Conservation (phyloP, 768 basidiomycete genomes). For the Leucogyrophana mollusca region DNA sequence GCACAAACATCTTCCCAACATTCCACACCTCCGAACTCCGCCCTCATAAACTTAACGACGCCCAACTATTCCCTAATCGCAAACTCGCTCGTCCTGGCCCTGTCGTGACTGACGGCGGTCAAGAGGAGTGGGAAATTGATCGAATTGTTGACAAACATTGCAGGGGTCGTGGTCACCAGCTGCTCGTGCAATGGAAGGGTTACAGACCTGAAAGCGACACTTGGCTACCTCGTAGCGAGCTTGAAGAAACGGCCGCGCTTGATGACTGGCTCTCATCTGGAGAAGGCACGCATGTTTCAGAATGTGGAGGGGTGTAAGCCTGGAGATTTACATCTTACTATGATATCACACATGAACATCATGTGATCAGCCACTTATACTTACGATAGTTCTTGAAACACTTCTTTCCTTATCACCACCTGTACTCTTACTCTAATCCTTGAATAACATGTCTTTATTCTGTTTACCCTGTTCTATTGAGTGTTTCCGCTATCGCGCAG, state of each 20-base stretch:
- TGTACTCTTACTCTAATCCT: no score
- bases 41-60: neutral
- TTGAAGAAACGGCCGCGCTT: constrained; percentile 23
- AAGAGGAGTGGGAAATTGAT: neutral
- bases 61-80: neutral
- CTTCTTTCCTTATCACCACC: no score
- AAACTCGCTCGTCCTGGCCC: neutral
- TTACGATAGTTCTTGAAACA: no score
- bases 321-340: no score
- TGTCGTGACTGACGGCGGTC: neutral
- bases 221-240: constrained; percentile 23
- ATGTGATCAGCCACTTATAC: no score
- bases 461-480: no score
- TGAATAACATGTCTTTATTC: no score
- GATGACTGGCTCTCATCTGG: constrained; percentile 10
- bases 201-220: constrained; percentile 26
- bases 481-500: no score
- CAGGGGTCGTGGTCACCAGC: no score
- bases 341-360: no score
- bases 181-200: constrained; percentile 26
- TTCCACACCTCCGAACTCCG: constrained; percentile 26
- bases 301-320: no score
- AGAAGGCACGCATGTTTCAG: no score
- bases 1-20: constrained; percentile 20
- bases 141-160: neutral